phyloP scores from a whole-genome alignment of 2,329 filamentous ascomycete genomes.

The Sporothrix brasiliensis region DNA sequence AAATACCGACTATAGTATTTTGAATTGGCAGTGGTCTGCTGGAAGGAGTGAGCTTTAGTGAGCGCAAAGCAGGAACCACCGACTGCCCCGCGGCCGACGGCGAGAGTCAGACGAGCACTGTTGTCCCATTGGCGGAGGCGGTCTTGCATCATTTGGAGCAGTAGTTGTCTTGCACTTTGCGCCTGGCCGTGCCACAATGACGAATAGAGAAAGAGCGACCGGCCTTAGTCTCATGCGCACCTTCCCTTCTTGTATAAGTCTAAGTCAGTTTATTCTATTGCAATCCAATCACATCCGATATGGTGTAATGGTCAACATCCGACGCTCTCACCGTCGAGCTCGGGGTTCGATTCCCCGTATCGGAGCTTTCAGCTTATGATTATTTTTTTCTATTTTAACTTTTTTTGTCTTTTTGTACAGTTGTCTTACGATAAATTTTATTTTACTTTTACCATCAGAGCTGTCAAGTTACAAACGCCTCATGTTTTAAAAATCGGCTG shows the following conservation, averaged over 20 bases:
- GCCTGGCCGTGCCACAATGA: background rate
- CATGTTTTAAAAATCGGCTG: too few species aligned
- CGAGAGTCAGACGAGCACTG: background rate
- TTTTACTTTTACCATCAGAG: background rate
- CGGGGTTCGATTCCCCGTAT: constrained; percentile 38
- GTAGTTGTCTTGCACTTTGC: background rate
- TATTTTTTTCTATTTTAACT: constrained; percentile 8
- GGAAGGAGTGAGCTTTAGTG: background rate
- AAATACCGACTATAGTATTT: constrained; percentile 12
- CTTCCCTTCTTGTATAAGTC: background rate
- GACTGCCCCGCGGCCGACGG: constrained; percentile 16
- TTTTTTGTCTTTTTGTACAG: background rate
- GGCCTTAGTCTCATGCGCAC: background rate
- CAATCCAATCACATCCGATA: constrained; percentile 33
- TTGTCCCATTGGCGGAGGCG: constrained; percentile 18
- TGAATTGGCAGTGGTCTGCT: background rate
- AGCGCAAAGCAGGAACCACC: background rate
- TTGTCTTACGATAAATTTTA: background rate
- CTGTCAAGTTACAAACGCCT: background rate
- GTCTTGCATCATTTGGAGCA: constrained; percentile 28
- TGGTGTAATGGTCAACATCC: constrained; percentile 37
- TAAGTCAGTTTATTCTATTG: background rate
- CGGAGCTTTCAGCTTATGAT: constrained; percentile 31
- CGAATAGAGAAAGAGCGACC: background rate
- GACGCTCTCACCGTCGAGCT: constrained; percentile 37